Evolutionary conservation across 257 asterid species (phyloP).

Genomic region (Solanum bukasovii): DNA sequence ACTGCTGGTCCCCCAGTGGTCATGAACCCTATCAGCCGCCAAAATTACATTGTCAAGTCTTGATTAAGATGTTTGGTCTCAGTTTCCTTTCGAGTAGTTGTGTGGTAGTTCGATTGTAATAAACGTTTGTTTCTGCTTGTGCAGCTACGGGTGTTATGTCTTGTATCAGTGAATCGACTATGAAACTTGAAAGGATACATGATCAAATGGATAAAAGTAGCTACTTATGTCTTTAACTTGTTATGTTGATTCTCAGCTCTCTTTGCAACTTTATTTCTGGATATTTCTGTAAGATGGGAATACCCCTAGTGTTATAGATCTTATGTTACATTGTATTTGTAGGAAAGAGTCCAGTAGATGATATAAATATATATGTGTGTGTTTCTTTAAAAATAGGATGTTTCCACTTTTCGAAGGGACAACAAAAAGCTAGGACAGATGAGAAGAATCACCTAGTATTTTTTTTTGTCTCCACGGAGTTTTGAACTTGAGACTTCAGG

Average conservation of each 20-base stretch:
- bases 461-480: too few relatives aligned
- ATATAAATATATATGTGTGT: too few relatives aligned
- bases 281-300: background rate
- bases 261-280: background rate
- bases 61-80: background rate
- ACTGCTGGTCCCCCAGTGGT: slow-evolving; percentile 97
- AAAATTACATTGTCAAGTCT: slow-evolving; percentile 69
- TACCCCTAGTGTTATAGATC: background rate
- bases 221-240: background rate
- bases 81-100: background rate
- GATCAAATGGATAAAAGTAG: background rate
- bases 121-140: background rate
- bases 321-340: background rate
- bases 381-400: background rate
- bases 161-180: background rate
- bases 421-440: too few relatives aligned
- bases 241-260: background rate
- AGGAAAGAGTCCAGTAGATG: background rate
- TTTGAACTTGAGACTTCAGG: too few relatives aligned
- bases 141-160: background rate
- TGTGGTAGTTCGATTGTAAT: background rate
- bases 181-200: background rate
- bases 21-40: slow-evolving; percentile 95
- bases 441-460: rapidly evolving
- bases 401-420: background rate